These are phyloP conservation scores for Glonium stellatum DNA, from an alignment of 495 filamentous ascomycete genomes.

Conservation along the genomic window DNA sequence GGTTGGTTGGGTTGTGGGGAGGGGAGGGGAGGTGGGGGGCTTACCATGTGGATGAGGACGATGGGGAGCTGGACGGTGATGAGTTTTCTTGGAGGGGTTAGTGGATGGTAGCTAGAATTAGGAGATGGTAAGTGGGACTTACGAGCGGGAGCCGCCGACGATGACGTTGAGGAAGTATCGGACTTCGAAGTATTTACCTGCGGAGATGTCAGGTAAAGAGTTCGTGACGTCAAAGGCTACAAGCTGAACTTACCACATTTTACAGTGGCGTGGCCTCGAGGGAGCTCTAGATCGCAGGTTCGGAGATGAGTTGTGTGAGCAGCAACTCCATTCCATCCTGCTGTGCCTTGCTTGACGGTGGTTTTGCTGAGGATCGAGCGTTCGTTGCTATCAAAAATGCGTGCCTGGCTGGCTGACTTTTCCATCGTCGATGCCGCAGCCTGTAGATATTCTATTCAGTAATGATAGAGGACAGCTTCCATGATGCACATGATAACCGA, in stretches of 20 bases:
- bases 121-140: conserved; percentile 15
- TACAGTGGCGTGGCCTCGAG: conserved; percentile 45
- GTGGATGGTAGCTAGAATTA: conserved; percentile 4
- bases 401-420: conserved; percentile 43
- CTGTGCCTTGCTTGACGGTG: conserved; percentile 36
- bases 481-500: conserved; percentile 19
- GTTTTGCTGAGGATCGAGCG: conserved; percentile 39
- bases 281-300: conserved; percentile 48
- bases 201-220: not conserved
- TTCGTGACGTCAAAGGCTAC: not conserved
- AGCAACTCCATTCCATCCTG: conserved; percentile 42
- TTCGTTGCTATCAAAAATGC: conserved; percentile 47
- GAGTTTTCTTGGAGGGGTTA: conserved; percentile 35
- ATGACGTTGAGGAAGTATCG: conserved; percentile 48
- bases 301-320: conserved; percentile 42
- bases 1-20: no score
- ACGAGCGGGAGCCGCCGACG: conserved; percentile 41
- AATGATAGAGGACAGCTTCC: not conserved
- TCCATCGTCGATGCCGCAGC: conserved; percentile 45
- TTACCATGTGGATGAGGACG: conserved; percentile 49
- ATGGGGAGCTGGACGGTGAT: conserved; percentile 49
- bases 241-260: conserved; percentile 34
- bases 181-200: conserved; percentile 46
- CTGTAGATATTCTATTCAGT: conserved; percentile 21
- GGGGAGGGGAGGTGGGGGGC: conserved; percentile 7